Evolutionary conservation across 2,329 filamentous ascomycete genomes (phyloP).

Genomic region (Monosporascus sp.): DNA sequence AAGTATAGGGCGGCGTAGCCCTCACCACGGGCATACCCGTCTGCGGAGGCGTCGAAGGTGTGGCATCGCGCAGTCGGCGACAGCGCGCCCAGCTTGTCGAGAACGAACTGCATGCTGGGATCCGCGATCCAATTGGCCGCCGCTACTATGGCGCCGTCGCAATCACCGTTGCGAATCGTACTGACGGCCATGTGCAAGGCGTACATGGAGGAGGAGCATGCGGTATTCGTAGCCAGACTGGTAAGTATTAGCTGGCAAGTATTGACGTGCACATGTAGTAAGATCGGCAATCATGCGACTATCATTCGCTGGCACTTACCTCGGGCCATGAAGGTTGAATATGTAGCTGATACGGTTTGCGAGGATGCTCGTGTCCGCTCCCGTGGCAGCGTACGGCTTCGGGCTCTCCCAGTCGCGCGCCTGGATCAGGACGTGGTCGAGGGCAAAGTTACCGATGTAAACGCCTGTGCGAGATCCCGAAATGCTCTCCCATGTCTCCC

Average conservation of each 20-base stretch:
- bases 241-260: no score
- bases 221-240: conserved; percentile 32
- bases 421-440: conserved; percentile 18
- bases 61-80: no score
- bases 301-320: no score
- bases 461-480: conserved; percentile 22
- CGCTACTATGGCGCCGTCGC: conserved; percentile 23
- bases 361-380: conserved; percentile 9
- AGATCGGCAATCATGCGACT: conserved; percentile 25
- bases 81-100: conserved; percentile 2
- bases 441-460: conserved; percentile 21
- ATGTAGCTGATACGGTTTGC: conserved; percentile 23
- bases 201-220: conserved; percentile 30
- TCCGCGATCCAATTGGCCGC: conserved; percentile 21
- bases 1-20: no score
- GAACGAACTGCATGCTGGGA: conserved; percentile 13
- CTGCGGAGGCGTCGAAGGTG: no score
- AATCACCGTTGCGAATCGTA: conserved; percentile 12
- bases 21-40: no score
- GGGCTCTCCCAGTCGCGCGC: conserved; percentile 14
- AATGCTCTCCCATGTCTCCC: conserved; percentile 14
- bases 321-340: conserved; percentile 29
- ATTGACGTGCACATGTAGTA: no score
- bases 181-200: conserved; percentile 21
- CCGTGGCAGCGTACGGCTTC: conserved; percentile 10